phyloP scores from a whole-genome alignment of 768 basidiomycete species.

The Auricularia sp. region DNA sequence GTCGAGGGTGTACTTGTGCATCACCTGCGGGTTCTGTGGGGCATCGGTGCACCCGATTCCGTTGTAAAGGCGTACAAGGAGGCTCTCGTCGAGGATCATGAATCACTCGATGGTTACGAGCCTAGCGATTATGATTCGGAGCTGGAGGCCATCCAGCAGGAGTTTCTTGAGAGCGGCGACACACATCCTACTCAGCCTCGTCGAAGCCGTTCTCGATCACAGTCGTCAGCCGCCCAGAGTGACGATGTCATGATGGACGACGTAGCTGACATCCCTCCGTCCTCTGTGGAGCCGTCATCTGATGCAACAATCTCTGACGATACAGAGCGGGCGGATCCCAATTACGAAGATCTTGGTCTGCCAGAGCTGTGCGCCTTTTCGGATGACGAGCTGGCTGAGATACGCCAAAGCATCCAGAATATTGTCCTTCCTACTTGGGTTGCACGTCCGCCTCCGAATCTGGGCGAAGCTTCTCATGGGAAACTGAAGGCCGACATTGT shows the following conservation, averaged over 20 bases:
- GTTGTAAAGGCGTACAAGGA: background rate
- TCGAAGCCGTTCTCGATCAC: background rate
- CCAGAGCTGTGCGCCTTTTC: background rate
- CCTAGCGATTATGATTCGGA: background rate
- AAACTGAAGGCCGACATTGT: background rate
- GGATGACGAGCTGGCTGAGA: slow-evolving; percentile 7
- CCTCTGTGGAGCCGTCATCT: background rate
- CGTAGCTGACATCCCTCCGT: background rate
- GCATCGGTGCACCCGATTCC: slow-evolving; percentile 1
- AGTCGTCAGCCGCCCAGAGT: background rate
- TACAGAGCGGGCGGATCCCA: background rate
- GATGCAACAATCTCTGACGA: background rate
- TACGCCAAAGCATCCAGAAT: slow-evolving; percentile 9
- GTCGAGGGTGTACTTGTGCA: slow-evolving; percentile 18
- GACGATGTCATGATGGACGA: background rate
- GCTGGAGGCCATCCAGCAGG: background rate
- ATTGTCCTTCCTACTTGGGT: background rate
- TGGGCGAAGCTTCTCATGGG: background rate
- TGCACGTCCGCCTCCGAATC: background rate
- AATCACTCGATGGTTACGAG: background rate
- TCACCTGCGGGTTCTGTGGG: slow-evolving; percentile 16
- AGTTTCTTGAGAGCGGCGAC: background rate
- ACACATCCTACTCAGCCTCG: too few relatives aligned
- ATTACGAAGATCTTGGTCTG: background rate
- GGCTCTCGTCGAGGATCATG: background rate